A percentile compares a stretch with the other conserved stretches of the same genome.
Conservation (phyloP, 2,329 filamentous ascomycete species). For the Fusarium aywerte region DNA sequence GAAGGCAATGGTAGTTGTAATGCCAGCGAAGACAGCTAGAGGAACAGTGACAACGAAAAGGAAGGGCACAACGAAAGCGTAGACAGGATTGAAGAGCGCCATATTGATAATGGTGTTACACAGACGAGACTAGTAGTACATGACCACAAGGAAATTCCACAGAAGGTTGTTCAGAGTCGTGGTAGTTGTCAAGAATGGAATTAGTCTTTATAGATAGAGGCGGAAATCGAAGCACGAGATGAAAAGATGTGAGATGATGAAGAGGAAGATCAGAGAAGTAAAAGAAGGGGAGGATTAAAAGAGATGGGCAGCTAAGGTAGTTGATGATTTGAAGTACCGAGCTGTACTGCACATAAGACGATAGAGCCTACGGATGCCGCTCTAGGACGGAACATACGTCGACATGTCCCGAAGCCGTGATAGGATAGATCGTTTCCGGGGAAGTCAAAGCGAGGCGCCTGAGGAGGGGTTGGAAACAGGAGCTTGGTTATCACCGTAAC, state of each 20-base stretch:
- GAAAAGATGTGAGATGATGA: background rate
- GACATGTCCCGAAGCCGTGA: constrained; percentile 23
- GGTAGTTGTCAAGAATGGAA: constrained; percentile 8
- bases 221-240: background rate
- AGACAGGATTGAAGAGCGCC: constrained; percentile 65
- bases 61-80: constrained; percentile 69
- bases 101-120: constrained; percentile 50
- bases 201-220: constrained; percentile 7
- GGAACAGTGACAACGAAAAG: constrained; percentile 71
- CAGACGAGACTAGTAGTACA: constrained; percentile 33
- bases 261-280: background rate
- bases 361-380: constrained; percentile 8
- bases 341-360: background rate
- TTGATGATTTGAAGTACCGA: constrained; percentile 20
- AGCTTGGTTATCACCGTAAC: background rate
- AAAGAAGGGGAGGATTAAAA: background rate
- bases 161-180: constrained; percentile 2
- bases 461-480: constrained; percentile 21
- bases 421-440: constrained; percentile 28
- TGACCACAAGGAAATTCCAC: constrained; percentile 28
- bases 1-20: constrained; percentile 72
- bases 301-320: constrained; percentile 12
- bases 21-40: constrained; percentile 69
- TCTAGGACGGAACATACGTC: constrained; percentile 17
- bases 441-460: constrained; percentile 13